Conservation (phyloP, 2,329 filamentous ascomycete genomes). For the Tolypocladium nubicola region DNA sequence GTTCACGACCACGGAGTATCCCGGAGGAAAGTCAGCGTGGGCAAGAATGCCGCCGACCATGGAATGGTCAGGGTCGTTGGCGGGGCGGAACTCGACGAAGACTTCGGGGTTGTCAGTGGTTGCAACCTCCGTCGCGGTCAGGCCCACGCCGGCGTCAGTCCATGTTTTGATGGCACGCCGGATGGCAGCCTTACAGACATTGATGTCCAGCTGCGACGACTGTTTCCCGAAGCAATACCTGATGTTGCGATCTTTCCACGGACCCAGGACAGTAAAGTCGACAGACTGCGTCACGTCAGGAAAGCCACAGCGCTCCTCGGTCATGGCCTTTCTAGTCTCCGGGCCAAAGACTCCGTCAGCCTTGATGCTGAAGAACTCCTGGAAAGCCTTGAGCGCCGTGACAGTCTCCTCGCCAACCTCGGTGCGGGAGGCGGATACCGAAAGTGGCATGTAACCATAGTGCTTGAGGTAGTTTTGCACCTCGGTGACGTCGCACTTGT, state of each 20-base stretch:
- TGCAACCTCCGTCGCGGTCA: not conserved
- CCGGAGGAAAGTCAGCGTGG: not conserved
- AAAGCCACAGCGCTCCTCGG: not conserved
- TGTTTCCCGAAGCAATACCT: not conserved
- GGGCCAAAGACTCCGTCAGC: not conserved
- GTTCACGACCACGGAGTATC: slow-evolving; percentile 1
- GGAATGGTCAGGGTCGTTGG: slow-evolving; percentile 1
- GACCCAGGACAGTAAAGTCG: not conserved
- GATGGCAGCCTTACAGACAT: not conserved
- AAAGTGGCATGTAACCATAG: slow-evolving; percentile 1
- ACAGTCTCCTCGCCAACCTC: slow-evolving; percentile 1
- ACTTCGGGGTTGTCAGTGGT: not conserved
- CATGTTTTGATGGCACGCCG: not conserved
- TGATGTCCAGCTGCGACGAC: not conserved
- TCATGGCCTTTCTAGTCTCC: not conserved
- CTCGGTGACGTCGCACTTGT: not conserved
- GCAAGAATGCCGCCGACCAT: slow-evolving; percentile 1
- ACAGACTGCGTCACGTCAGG: not conserved
- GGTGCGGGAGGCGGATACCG: not conserved
- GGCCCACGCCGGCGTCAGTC: not conserved
- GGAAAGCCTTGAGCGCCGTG: not conserved
- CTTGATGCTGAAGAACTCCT: not conserved
- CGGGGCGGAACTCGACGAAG: not conserved
- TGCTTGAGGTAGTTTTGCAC: slow-evolving; percentile 2
- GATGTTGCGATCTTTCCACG: slow-evolving; percentile 1